phyloP scores from a whole-genome alignment of 768 basidiomycete genomes.

The Dentipellis sp. region DNA sequence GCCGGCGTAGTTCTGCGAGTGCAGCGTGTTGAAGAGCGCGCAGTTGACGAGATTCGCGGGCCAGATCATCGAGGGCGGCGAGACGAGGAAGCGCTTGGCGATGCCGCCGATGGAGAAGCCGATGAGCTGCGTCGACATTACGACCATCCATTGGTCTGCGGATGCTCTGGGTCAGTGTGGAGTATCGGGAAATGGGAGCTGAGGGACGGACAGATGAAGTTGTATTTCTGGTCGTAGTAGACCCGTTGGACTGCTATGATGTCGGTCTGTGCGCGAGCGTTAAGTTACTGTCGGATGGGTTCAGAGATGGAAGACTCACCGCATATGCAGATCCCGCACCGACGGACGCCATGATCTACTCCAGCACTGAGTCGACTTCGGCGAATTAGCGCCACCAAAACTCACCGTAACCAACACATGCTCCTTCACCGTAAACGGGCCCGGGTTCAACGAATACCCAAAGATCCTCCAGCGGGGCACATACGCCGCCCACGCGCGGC shows the following conservation, averaged over 20 bases:
- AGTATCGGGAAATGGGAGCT: not conserved
- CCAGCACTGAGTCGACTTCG: not conserved
- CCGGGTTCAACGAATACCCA: slow-evolving; percentile 49
- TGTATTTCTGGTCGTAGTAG: slow-evolving; percentile 32
- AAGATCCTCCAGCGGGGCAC: slow-evolving; percentile 45
- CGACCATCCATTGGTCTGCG: slow-evolving; percentile 26
- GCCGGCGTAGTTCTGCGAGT: slow-evolving; percentile 29
- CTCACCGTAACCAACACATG: slow-evolving; percentile 37
- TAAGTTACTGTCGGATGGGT: not conserved
- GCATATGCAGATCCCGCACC: slow-evolving; percentile 25
- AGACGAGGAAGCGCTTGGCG: slow-evolving; percentile 32
- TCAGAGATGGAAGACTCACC: slow-evolving; percentile 6
- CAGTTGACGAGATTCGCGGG: slow-evolving; percentile 31
- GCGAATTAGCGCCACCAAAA: too few relatives aligned
- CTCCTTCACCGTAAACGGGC: slow-evolving; percentile 69
- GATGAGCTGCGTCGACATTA: slow-evolving; percentile 33
- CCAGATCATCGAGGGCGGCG: slow-evolving; percentile 36
- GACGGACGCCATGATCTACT: slow-evolving; percentile 30
- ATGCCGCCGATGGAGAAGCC: slow-evolving; percentile 35
- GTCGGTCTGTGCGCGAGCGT: slow-evolving; percentile 24
- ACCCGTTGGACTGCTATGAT: slow-evolving; percentile 36
- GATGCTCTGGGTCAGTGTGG: not conserved
- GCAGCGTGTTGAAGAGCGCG: slow-evolving; percentile 35
- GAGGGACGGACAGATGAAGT: slow-evolving; percentile 22
- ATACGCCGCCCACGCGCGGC: slow-evolving; percentile 44